Evolutionary conservation across 208 protist species (phyloP).

Genomic region (Crithidia sp.): DNA sequence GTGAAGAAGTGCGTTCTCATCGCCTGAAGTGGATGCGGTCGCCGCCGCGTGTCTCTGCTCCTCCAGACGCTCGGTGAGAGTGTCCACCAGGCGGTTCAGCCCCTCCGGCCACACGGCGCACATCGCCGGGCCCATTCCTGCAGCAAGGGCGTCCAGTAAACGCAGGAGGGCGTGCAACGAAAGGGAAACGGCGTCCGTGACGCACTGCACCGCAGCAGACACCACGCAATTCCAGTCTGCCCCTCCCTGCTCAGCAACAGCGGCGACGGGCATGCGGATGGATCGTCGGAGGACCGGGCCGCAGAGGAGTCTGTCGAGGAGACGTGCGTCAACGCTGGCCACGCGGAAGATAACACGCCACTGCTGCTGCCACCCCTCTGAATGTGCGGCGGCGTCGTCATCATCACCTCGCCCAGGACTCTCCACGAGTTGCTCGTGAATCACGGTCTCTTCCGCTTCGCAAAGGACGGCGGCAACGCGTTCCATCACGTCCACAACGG

Average conservation of each 20-base stretch:
- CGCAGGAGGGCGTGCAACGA: slow-evolving; percentile 19
- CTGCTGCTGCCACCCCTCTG: not conserved
- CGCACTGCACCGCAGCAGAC: not conserved
- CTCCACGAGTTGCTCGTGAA: too few species aligned
- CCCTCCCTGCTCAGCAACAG: not conserved
- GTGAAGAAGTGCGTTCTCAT: not conserved
- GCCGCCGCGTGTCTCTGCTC: not conserved
- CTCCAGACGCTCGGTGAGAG: slow-evolving; percentile 9
- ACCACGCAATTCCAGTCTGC: slow-evolving; percentile 25
- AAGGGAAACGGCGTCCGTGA: not conserved
- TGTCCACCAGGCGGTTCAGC: slow-evolving; percentile 7
- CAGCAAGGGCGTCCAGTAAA: slow-evolving; percentile 21
- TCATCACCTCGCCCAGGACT: too few species aligned
- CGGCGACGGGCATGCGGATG: not conserved
- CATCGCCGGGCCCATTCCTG: slow-evolving; percentile 7
- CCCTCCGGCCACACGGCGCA: slow-evolving; percentile 6
- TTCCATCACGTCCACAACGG: slow-evolving; percentile 34
- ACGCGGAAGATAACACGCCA: slow-evolving; percentile 28
- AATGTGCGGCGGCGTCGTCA: not conserved
- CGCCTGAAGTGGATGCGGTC: not conserved
- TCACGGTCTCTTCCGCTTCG: not conserved
- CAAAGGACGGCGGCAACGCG: slow-evolving; percentile 1
- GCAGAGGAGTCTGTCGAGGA: slow-evolving; percentile 19
- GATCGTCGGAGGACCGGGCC: slow-evolving; percentile 6
- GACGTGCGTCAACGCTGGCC: slow-evolving; percentile 7